Base-by-base conservation (phyloP, 345 rosid species). In the Nephelium lappaceum region DNA sequence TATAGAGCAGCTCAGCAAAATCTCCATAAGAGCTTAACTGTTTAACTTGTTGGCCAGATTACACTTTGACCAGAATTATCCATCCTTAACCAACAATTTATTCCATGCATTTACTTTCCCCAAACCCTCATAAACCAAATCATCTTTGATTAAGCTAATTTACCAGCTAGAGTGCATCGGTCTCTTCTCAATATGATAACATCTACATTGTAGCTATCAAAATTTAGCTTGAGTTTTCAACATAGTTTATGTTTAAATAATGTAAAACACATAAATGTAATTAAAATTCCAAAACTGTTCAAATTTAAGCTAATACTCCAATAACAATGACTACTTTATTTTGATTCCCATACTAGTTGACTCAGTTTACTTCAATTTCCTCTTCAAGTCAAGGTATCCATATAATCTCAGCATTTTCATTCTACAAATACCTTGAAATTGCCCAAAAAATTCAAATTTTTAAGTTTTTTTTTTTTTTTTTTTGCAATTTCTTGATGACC, bases 41-140 rank as follows among this genome's bases (percentile, higher is more conserved):
- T 60, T 58, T 60, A 60, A 60, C 64, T 60, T 60, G 64, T 60
- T 21, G 11, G 64, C 64, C 64, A 60, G 64, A 60, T 60, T 10
- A 21, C 9, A 60, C 3, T 21, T 60, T 60, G 64, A n/a, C 64
- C 11, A 60, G 11, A 60, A 53, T 53, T 60, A 60, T 60, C 64
- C 64, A n/a, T 60, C 64, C 64, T 19, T 18, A 19, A 3, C 64
- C 64, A 60, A 58, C 25, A n/a, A n/a, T 58, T 9, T 1, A 58
- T 19, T 15, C 57, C 15, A 15, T 53, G 58, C 58, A 53, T 53
- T 53, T 53, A 53, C 18, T 15, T 36, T 65, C 69, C 19, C 69
- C 49, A 42, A 68, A 16, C 55, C 47, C 51, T 70, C 58, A 62
- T 21, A 10, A 36, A 24, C n/a, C 69, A 66, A 36, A 66, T 66